Base-by-base conservation (phyloP, 441 rosid genomes). In the Hura crepitans region DNA sequence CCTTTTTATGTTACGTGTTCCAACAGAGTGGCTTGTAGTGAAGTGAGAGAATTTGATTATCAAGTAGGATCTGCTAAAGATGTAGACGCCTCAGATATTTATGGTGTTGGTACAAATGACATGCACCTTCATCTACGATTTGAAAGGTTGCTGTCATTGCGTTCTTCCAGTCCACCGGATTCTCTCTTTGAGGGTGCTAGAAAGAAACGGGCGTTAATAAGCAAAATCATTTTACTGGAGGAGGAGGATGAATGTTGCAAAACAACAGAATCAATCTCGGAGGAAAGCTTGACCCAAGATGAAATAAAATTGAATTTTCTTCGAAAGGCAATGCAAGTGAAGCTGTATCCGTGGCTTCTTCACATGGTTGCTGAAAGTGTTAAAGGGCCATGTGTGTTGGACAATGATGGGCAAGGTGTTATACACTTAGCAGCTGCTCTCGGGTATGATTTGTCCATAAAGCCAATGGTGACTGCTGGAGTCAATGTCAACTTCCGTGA, bases 1-100 rank as follows among this genome's bases (percentile, higher is more conserved):
- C 97, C 97, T 50, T 92, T 95, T 65, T 95, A 95, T 77, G 82
- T 95, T 55, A 92, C 97, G 28, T 85, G 97, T 76, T 92, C 97
- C 69, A 90, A 95, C 85, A 84, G 97, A 78, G 80, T 85, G 77
- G 96, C 97, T 33, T 92, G 97, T 82, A 92, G 99, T 75, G 97
- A 95, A 83, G 86, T 95, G 53, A 86, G 97, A 58, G 99, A 95
- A 74, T 95, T 92, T 81, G 97, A 92, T 72, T 95, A 79, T 78
- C 79, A 74, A 39, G 73, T 37, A n/a, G 88, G 87, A 64, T 79
- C 83, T 66, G 18, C 79, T 70, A 67, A 78, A 76, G 89, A 81
- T 74, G 33, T 80, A 17, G 75, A 86, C 68, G 68, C 80, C 69
- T 70, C 61, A 37, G 86, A 78, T 71, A 66, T 83, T 25, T 83